These are phyloP conservation scores for Corylus americana DNA, from an alignment of 306 rosid genomes.

Conservation along the genomic window DNA sequence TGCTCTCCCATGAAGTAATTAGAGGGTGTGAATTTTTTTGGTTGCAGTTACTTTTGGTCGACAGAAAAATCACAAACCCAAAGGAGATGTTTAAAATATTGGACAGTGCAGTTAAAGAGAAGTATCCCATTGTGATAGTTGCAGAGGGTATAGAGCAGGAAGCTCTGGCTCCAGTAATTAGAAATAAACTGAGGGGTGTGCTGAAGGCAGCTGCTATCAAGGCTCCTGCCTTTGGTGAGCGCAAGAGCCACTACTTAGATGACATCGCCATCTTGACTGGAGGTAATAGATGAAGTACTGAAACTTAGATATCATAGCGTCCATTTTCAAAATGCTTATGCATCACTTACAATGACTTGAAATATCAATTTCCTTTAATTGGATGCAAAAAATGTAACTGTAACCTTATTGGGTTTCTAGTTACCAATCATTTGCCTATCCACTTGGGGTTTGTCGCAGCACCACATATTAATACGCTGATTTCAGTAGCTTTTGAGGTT, in stretches of 20 bases:
- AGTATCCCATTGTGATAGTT: constrained; percentile 74
- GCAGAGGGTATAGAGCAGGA: constrained; percentile 84
- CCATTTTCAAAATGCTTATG: constrained; percentile 6
- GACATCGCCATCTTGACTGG: constrained; percentile 95
- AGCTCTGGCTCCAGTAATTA: constrained; percentile 86
- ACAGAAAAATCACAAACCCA: constrained; percentile 69
- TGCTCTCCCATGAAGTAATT: constrained; percentile 37
- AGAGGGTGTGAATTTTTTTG: constrained; percentile 33
- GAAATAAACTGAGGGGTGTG: constrained; percentile 80
- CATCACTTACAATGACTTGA: not conserved
- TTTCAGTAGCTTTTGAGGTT: not conserved
- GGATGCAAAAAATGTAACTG: not conserved
- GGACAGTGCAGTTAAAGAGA: constrained; percentile 78
- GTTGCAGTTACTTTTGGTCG: constrained; percentile 85
- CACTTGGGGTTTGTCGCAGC: not conserved
- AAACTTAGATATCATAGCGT: constrained; percentile 19
- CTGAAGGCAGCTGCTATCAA: constrained; percentile 84
- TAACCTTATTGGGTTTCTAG: not conserved
- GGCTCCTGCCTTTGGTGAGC: constrained; percentile 95
- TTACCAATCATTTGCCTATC: not conserved
- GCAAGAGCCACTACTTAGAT: constrained; percentile 80
- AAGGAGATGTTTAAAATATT: constrained; percentile 76
- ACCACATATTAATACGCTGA: not conserved
- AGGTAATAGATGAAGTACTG: constrained; percentile 55
- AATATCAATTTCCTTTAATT: not conserved